These are phyloP conservation scores for Ophiocordyceps camponoti-leonardi DNA, from an alignment of 2,329 filamentous ascomycete species.

Conservation along the genomic window DNA sequence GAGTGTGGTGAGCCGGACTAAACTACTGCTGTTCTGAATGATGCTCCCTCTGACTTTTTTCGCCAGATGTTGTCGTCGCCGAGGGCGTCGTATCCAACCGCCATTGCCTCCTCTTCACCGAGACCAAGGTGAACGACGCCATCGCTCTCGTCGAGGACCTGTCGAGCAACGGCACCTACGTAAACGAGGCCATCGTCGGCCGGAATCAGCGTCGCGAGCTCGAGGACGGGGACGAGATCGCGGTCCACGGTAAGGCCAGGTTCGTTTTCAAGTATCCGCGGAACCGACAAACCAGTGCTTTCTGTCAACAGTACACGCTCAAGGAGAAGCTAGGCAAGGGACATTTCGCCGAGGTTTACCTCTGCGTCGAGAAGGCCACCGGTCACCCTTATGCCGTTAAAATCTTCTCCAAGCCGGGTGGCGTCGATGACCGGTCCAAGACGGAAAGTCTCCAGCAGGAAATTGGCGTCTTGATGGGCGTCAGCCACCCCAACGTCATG, in stretches of 20 bases:
- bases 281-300: slow-evolving; percentile 54
- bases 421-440: slow-evolving; percentile 69
- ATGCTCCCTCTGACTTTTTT: neutral
- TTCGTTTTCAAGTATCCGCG: slow-evolving; percentile 88
- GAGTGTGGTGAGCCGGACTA: slow-evolving; percentile 59
- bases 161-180: slow-evolving; percentile 90
- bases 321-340: slow-evolving; percentile 81
- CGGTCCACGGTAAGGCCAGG: slow-evolving; percentile 65
- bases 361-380: slow-evolving; percentile 72
- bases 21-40: neutral
- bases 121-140: slow-evolving; percentile 38
- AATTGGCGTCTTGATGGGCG: slow-evolving; percentile 91
- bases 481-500: slow-evolving; percentile 83
- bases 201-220: slow-evolving; percentile 84
- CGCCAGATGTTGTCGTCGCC: slow-evolving; percentile 50
- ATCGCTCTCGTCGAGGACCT: slow-evolving; percentile 77
- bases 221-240: slow-evolving; percentile 79
- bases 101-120: slow-evolving; percentile 52
- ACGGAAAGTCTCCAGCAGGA: slow-evolving; percentile 83
- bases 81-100: slow-evolving; percentile 77
- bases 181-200: slow-evolving; percentile 81
- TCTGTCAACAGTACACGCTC: slow-evolving; percentile 73
- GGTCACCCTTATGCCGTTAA: slow-evolving; percentile 84
- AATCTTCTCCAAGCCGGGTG: slow-evolving; percentile 73
- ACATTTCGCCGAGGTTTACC: slow-evolving; percentile 85